Percentiles rank a stretch among this genome's conserved stretches.
Evolutionary conservation across 306 rosid species (phyloP).

Genomic region (Vigna hirtella): DNA sequence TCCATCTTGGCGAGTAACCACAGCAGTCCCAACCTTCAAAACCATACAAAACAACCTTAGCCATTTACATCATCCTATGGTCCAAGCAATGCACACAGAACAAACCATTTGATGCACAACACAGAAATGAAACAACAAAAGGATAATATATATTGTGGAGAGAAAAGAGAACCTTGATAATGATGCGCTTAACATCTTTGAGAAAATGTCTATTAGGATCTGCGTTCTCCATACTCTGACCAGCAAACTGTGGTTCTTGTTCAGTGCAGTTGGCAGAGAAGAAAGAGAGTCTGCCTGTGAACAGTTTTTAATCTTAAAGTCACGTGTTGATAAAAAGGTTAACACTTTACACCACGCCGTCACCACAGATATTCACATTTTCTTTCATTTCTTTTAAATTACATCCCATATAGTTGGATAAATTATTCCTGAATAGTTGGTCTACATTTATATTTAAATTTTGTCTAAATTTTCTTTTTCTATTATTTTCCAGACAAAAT

Average conservation of each 20-base stretch:
- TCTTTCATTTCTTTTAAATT: background rate
- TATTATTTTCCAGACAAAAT: background rate
- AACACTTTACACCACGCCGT: background rate
- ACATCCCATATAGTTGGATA: background rate
- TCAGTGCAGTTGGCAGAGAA: constrained; percentile 8
- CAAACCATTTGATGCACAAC: background rate
- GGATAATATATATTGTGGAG: background rate
- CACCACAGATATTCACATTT: background rate
- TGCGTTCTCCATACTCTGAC: constrained; percentile 39
- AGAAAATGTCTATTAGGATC: constrained; percentile 47
- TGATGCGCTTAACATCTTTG: constrained; percentile 52
- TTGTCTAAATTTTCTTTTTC: background rate
- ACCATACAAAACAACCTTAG: constrained; percentile 29
- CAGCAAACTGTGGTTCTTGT: background rate
- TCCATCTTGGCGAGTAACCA: constrained; percentile 57
- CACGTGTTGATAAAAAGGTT: background rate
- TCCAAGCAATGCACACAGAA: constrained; percentile 7
- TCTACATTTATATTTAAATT: background rate
- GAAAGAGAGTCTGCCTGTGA: constrained; percentile 9
- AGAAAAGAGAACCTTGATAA: constrained; percentile 47
- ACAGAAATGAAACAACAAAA: background rate
- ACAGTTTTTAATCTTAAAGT: background rate
- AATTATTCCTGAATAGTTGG: background rate
- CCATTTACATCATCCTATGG: constrained; percentile 37
- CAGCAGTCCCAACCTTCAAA: constrained; percentile 57